A percentile compares a stretch with the other conserved stretches of the same genome.
These are phyloP conservation scores for Nissolia schottii DNA, from an alignment of 306 rosid genomes.

Conservation along the genomic window DNA sequence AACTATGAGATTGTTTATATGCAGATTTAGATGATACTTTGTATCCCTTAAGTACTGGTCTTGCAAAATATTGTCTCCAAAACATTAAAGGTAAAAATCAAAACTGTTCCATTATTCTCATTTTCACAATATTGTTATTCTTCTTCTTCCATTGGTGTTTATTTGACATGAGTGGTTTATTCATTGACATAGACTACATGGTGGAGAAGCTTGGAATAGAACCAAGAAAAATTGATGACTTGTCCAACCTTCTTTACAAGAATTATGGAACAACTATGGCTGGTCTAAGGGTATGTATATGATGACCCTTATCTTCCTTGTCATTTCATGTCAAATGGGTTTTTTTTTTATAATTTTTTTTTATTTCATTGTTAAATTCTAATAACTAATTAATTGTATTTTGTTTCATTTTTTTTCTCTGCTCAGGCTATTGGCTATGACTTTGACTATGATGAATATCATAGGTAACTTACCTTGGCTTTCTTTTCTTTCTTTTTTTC, in stretches of 20 bases:
- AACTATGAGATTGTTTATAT: constrained; percentile 11
- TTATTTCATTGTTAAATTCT: neutral
- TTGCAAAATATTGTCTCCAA: constrained; percentile 53
- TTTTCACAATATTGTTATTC: neutral
- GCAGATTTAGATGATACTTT: constrained; percentile 97
- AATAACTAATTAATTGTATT: neutral
- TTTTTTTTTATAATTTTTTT: too few relatives aligned
- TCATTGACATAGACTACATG: constrained; percentile 62
- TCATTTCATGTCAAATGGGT: neutral
- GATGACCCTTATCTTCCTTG: neutral
- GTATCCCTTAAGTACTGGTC: constrained; percentile 78
- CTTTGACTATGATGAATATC: constrained; percentile 96
- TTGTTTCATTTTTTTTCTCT: constrained; percentile 20
- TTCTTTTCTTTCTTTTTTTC: neutral
- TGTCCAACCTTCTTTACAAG: constrained; percentile 77
- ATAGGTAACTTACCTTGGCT: constrained; percentile 45
- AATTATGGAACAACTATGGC: constrained; percentile 98
- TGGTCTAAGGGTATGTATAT: constrained; percentile 99
- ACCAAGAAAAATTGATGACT: constrained; percentile 55
- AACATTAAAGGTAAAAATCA: constrained; percentile 80
- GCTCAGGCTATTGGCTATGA: constrained; percentile 91
- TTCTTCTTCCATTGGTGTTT: neutral
- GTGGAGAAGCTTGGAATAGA: constrained; percentile 83
- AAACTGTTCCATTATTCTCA: neutral
- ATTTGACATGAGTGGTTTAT: constrained; percentile 7